Conservation (phyloP, 305 asterid species). For the Fraxinus baroniana region DNA sequence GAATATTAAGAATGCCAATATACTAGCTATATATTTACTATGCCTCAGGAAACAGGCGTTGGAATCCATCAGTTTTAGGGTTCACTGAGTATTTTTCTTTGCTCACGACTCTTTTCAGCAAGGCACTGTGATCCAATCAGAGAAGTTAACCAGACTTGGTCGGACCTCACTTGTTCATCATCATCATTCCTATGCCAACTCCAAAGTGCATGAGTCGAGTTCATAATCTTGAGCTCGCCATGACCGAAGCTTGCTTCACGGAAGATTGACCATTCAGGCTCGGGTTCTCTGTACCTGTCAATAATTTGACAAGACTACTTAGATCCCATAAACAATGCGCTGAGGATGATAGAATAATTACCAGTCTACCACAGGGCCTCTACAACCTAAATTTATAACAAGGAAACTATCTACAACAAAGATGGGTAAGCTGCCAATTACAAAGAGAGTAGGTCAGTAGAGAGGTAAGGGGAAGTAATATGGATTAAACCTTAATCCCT, state of each 20-base stretch:
- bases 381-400: background rate
- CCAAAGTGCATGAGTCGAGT: constrained; percentile 74
- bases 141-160: constrained; percentile 65
- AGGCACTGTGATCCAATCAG: constrained; percentile 53
- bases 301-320: constrained; percentile 8
- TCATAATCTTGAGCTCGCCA: constrained; percentile 61
- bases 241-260: constrained; percentile 95
- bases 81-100: constrained; percentile 30
- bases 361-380: background rate
- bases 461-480: background rate
- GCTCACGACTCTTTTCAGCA: constrained; percentile 26
- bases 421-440: background rate
- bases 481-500: background rate
- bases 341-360: background rate
- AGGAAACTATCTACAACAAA: constrained; percentile 1
- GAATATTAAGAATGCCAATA: background rate
- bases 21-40: background rate
- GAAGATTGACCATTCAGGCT: constrained; percentile 74
- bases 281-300: constrained; percentile 50
- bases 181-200: constrained; percentile 84
- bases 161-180: constrained; percentile 66
- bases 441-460: background rate
- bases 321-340: background rate
- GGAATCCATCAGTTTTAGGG: constrained; percentile 11
- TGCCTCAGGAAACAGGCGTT: background rate